A percentile compares a stretch with the other conserved stretches of the same genome.
Evolutionary conservation across 208 protist genomes (phyloP).

Genomic region (Acanthamoeba royreba): DNA sequence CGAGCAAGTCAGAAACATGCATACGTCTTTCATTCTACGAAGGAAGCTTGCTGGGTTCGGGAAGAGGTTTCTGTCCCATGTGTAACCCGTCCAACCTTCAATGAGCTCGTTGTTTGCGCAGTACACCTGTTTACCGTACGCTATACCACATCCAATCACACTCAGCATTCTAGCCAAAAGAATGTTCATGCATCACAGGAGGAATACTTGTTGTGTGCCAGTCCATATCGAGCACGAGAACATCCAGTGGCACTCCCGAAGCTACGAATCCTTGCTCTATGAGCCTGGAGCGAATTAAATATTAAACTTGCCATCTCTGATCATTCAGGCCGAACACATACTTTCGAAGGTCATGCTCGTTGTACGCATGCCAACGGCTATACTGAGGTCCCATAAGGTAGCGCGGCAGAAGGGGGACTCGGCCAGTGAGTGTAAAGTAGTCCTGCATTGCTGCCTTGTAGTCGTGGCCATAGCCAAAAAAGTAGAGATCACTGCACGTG

Average conservation of each 20-base stretch:
- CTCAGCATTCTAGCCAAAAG: neutral
- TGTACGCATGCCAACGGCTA: neutral
- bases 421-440: neutral
- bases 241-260: neutral
- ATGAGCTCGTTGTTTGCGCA: neutral
- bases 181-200: neutral
- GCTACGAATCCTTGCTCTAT: neutral
- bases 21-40: neutral
- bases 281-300: too few species aligned
- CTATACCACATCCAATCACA: too few species aligned
- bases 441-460: neutral
- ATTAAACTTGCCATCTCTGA: too few species aligned
- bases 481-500: neutral
- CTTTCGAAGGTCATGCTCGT: neutral
- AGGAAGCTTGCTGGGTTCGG: neutral
- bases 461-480: neutral
- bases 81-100: neutral
- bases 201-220: neutral
- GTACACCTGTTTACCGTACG: neutral
- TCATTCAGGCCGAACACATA: too few species aligned
- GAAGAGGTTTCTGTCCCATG: neutral
- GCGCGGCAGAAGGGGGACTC: neutral
- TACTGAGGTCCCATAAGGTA: conserved; percentile 4
- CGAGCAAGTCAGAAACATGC: too few species aligned
- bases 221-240: conserved; percentile 3